Evolutionary conservation across 2,329 filamentous ascomycete genomes (phyloP), one percentile per base, ranked within the genome.

Genomic region (Epichloe amarillans): DNA sequence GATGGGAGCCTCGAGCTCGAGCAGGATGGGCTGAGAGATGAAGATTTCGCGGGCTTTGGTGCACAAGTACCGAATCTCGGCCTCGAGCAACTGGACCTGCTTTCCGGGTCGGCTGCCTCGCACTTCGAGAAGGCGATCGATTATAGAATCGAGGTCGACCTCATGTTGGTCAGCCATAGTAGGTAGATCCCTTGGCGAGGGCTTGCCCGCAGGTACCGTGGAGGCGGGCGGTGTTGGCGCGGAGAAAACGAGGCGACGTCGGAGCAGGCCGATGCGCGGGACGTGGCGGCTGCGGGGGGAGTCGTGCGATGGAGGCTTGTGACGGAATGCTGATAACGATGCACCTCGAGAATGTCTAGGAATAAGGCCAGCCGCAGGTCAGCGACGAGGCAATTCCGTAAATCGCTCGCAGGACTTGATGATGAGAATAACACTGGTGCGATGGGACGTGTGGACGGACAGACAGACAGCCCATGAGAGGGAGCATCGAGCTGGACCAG

Each of bases 41-140:
- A 98, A 97, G 64, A 98, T 97, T 76, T 98, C 93, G 59, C 93
- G 86, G 56, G 91, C 90, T 77, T 97, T 97, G 68, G 91, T 96
- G 81, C 93, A 98, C 58, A 98, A 82, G 72, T 83, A 95, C 67
- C 91, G 86, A 62, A 98, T 98, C 75, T 97, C 93, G 55, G 88
- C 83, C 72, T 98, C 93, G 59, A 95, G 77, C 60, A 98, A 81
- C 75, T 97, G 91, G 51, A 98, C 93, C 74, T 97, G 93, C 77
- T 98, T 98, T 64, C 93, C 93, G 52, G 93, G 93, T 66, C 93
- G 84, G 79, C 90, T 96, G 68, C 91, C 93, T 73, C 93, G 86
- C 67, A 97, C 93, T 75, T 98, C 93, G 66, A 97, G 79, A 66
- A 98, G 82, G 72, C 93, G 83, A 72, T 97, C 91, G 77, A 98